These are phyloP conservation scores for Calendula officinalis DNA, from an alignment of 129 eudicot genomes.

Conservation along the genomic window DNA sequence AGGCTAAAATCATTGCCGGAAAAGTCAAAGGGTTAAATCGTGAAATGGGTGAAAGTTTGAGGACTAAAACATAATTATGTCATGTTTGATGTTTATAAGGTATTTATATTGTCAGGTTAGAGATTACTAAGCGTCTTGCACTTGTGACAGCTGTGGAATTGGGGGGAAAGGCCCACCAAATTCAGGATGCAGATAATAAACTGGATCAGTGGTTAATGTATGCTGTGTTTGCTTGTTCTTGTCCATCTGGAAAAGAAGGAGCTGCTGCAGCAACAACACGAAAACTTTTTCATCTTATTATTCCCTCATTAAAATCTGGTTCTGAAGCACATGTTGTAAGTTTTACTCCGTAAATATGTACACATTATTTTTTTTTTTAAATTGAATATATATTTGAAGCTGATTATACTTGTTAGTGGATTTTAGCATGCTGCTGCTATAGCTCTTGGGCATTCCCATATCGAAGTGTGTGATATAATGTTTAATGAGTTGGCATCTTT, in stretches of 20 bases:
- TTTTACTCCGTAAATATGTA: constrained; percentile 22
- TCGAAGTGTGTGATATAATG: constrained; percentile 88
- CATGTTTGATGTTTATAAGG: too few species aligned
- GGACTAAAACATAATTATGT: too few species aligned
- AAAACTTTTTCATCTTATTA: constrained; percentile 74
- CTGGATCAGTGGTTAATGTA: constrained; percentile 95
- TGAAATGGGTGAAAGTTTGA: too few species aligned
- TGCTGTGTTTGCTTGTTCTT: constrained; percentile 92
- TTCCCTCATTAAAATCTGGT: constrained; percentile 86
- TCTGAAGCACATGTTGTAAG: constrained; percentile 80
- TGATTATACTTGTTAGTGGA: constrained; percentile 4
- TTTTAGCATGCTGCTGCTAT: constrained; percentile 80
- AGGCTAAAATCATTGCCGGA: too few species aligned
- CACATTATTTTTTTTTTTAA: not conserved
- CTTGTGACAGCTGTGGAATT: constrained; percentile 82
- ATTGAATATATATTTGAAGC: not conserved
- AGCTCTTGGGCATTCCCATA: constrained; percentile 92
- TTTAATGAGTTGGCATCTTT: constrained; percentile 82
- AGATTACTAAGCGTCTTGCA: constrained; percentile 82
- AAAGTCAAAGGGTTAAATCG: too few species aligned
- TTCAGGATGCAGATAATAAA: constrained; percentile 83
- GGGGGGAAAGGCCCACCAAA: constrained; percentile 85
- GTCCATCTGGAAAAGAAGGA: constrained; percentile 68
- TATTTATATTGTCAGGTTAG: constrained; percentile 49
- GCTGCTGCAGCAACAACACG: constrained; percentile 63